A percentile compares a stretch with the other conserved stretches of the same genome.
phyloP scores from a whole-genome alignment of 1,284 basidiomycete genomes.

The Rhodotorula sp. region DNA sequence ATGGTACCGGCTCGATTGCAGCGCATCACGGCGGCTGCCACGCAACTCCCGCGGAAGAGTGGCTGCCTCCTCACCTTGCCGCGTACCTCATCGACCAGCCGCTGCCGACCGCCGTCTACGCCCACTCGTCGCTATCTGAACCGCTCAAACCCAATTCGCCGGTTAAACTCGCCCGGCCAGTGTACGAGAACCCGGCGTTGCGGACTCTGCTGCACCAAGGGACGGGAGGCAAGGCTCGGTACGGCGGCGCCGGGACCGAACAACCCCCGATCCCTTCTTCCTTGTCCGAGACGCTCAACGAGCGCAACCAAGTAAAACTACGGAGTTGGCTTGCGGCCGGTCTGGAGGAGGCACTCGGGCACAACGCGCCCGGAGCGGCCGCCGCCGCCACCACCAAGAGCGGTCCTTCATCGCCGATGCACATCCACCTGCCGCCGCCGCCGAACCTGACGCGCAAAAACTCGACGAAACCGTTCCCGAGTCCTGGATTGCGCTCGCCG shows the following conservation, averaged over 20 bases:
- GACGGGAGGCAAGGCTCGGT: background rate
- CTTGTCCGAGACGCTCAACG: slow-evolving; percentile 4
- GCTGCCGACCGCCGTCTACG: slow-evolving; percentile 9
- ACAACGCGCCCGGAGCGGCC: too few species aligned
- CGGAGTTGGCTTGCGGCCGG: background rate
- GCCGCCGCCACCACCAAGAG: background rate
- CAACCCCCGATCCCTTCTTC: background rate
- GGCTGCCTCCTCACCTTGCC: slow-evolving; percentile 2
- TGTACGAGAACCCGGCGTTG: slow-evolving; percentile 13
- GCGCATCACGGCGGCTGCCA: too few species aligned
- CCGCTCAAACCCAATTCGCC: background rate
- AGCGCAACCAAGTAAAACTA: background rate
- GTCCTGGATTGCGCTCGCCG: background rate
- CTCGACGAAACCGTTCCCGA: slow-evolving; percentile 4
- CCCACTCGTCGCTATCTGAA: slow-evolving; percentile 2
- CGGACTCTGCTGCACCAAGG: slow-evolving; percentile 16
- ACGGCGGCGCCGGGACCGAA: background rate
- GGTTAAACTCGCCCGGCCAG: background rate
- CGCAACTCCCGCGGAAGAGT: background rate
- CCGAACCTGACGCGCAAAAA: background rate
- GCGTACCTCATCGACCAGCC: slow-evolving; percentile 26
- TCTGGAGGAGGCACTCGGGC: background rate
- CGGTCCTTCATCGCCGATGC: background rate
- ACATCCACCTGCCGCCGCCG: background rate
- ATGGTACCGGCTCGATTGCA: too few species aligned